phyloP scores from a whole-genome alignment of 139 green algal genomes.

The Coccomyxa sp. region DNA sequence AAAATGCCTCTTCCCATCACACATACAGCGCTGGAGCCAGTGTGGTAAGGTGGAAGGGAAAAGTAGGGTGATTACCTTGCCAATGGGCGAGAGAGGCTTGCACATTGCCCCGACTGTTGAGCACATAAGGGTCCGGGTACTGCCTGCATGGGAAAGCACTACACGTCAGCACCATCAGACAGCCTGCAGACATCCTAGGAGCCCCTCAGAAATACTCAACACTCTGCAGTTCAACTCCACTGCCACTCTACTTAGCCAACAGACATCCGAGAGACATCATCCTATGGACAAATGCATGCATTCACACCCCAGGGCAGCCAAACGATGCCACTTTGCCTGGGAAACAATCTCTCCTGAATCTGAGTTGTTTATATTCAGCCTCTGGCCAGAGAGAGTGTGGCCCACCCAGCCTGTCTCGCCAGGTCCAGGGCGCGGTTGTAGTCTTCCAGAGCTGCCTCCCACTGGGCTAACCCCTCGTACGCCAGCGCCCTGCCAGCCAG shows the following conservation, averaged over 20 bases:
- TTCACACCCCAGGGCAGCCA: background rate
- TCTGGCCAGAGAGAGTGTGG: too few species aligned
- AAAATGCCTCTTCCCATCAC: background rate
- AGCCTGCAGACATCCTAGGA: background rate
- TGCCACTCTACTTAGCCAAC: background rate
- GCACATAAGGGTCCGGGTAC: slow-evolving; percentile 61
- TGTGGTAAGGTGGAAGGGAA: background rate
- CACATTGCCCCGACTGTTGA: slow-evolving; percentile 78
- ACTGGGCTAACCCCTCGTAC: slow-evolving; percentile 68
- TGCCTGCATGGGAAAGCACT: background rate
- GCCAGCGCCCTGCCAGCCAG: slow-evolving; percentile 63
- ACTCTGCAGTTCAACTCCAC: background rate
- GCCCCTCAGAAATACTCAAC: background rate
- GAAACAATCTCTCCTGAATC: too few species aligned
- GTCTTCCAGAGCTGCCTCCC: slow-evolving; percentile 56
- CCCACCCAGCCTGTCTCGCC: slow-evolving; percentile 7
- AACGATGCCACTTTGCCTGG: background rate
- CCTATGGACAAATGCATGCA: background rate
- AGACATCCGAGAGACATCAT: background rate
- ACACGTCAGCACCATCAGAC: background rate
- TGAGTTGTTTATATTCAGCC: too few species aligned
- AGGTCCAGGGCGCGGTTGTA: slow-evolving; percentile 51
- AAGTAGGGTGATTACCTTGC: slow-evolving; percentile 10
- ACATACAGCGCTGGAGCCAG: background rate
- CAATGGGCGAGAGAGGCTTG: slow-evolving; percentile 57